These are phyloP conservation scores for Phycomyces blakesleeanus DNA, from an alignment of 192 early-diverging fungal species.

Conservation along the genomic window DNA sequence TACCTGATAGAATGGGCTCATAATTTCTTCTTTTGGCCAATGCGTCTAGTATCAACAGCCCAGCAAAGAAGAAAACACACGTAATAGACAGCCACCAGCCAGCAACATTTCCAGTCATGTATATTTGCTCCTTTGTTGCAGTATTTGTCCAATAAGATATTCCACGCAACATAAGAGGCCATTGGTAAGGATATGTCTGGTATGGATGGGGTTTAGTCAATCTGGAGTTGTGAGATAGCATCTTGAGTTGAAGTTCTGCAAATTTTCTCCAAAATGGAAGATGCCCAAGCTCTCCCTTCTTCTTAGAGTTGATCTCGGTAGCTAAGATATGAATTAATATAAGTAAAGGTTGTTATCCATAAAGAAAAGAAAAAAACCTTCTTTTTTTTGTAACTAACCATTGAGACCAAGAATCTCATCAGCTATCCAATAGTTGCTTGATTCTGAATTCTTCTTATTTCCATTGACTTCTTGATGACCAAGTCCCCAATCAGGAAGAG, in stretches of 20 bases:
- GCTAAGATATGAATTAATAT: slow-evolving; percentile 21
- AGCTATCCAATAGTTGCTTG: slow-evolving; percentile 71
- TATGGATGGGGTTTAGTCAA: slow-evolving; percentile 90
- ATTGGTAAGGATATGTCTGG: slow-evolving; percentile 73
- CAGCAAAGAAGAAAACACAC: slow-evolving; percentile 48
- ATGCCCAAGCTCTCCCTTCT: slow-evolving; percentile 50
- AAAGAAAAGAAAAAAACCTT: not conserved
- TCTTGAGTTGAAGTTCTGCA: slow-evolving; percentile 79
- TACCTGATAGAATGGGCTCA: slow-evolving; percentile 49
- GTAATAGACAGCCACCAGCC: slow-evolving; percentile 77
- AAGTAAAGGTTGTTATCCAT: no score
- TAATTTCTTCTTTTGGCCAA: slow-evolving; percentile 68
- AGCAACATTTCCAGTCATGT: slow-evolving; percentile 87
- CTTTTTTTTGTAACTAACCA: slow-evolving; percentile 43
- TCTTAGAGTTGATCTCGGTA: slow-evolving; percentile 38
- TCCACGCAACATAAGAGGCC: slow-evolving; percentile 84
- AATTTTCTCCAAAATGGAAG: slow-evolving; percentile 78
- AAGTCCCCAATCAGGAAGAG: slow-evolving; percentile 90
- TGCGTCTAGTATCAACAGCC: slow-evolving; percentile 58
- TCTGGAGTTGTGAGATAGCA: slow-evolving; percentile 87
- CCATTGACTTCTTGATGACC: slow-evolving; percentile 89
- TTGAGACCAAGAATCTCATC: slow-evolving; percentile 72
- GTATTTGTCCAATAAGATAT: slow-evolving; percentile 91
- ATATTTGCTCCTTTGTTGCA: slow-evolving; percentile 73
- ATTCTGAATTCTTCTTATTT: slow-evolving; percentile 78